Evolutionary conservation across 2,329 filamentous ascomycete genomes (phyloP).

Genomic region (Periconia digitata): DNA sequence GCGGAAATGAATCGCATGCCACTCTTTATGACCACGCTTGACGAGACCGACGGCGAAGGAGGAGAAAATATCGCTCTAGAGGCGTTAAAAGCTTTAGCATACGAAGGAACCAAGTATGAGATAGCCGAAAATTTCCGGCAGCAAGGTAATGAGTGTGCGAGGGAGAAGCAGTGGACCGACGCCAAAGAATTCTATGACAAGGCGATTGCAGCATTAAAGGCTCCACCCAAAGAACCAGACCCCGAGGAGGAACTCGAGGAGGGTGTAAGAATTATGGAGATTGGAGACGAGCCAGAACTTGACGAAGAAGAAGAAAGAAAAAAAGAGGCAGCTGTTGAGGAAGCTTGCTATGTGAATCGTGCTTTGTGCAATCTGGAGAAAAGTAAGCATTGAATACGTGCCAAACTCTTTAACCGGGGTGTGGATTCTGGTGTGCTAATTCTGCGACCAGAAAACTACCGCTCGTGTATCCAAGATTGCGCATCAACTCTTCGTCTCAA

Average conservation of each 20-base stretch:
- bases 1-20: slow-evolving; percentile 71
- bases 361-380: slow-evolving; percentile 88
- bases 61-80: slow-evolving; percentile 82
- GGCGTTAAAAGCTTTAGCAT: slow-evolving; percentile 84
- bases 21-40: slow-evolving; percentile 94
- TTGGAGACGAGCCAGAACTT: slow-evolving; percentile 51
- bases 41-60: slow-evolving; percentile 59
- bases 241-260: slow-evolving; percentile 41
- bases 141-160: slow-evolving; percentile 88
- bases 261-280: slow-evolving; percentile 12
- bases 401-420: background rate
- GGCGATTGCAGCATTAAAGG: slow-evolving; percentile 71
- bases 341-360: slow-evolving; percentile 81
- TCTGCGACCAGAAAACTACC: slow-evolving; percentile 70
- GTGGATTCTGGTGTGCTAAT: background rate
- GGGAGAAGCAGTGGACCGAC: slow-evolving; percentile 71
- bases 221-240: slow-evolving; percentile 54
- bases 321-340: slow-evolving; percentile 66
- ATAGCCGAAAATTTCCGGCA: slow-evolving; percentile 84
- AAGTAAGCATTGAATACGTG: slow-evolving; percentile 58
- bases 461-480: slow-evolving; percentile 83
- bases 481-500: slow-evolving; percentile 78
- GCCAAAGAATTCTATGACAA: slow-evolving; percentile 91
- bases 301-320: slow-evolving; percentile 62
- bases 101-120: slow-evolving; percentile 87